These are phyloP conservation scores for Eimeria necatrix DNA, from an alignment of 169 alveolate genomes.

Conservation along the genomic window DNA sequence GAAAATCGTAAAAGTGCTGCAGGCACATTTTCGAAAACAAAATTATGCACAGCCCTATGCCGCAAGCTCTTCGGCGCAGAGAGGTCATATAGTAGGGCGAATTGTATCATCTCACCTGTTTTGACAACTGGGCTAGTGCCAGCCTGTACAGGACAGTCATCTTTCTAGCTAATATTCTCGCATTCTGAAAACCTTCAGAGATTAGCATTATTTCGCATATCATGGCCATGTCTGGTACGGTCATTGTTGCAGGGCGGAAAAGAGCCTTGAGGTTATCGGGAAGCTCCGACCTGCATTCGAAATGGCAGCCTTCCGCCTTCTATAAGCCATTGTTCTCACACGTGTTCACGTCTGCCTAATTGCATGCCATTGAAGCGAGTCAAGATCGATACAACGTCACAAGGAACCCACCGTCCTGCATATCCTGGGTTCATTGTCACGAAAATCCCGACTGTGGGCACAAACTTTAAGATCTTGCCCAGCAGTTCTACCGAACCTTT, in stretches of 20 bases:
- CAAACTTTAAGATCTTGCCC: constrained; percentile 87
- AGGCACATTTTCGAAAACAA: background rate
- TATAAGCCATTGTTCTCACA: background rate
- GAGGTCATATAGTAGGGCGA: background rate
- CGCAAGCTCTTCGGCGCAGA: background rate
- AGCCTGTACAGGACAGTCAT: constrained; percentile 96
- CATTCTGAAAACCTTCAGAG: constrained; percentile 97
- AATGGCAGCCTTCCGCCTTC: constrained; percentile 16
- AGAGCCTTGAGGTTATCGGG: constrained; percentile 98
- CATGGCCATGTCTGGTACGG: constrained; percentile 97
- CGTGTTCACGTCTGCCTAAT: too few species aligned
- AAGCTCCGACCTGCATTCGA: constrained; percentile 93
- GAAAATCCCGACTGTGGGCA: constrained; percentile 88
- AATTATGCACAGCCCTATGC: background rate
- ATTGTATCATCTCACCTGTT: constrained; percentile 87
- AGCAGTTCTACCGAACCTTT: constrained; percentile 88
- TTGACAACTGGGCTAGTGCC: constrained; percentile 93
- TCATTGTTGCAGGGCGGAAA: constrained; percentile 99
- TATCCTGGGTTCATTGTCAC: constrained; percentile 99
- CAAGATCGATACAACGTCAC: background rate
- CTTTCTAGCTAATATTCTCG: constrained; percentile 95
- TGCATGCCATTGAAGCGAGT: too few species aligned
- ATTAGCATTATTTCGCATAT: constrained; percentile 98
- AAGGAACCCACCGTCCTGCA: constrained; percentile 95
- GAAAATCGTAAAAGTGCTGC: constrained; percentile 97